phyloP scores from a whole-genome alignment of 352 stramenopile species.

The Elongisporangium prolatum region DNA sequence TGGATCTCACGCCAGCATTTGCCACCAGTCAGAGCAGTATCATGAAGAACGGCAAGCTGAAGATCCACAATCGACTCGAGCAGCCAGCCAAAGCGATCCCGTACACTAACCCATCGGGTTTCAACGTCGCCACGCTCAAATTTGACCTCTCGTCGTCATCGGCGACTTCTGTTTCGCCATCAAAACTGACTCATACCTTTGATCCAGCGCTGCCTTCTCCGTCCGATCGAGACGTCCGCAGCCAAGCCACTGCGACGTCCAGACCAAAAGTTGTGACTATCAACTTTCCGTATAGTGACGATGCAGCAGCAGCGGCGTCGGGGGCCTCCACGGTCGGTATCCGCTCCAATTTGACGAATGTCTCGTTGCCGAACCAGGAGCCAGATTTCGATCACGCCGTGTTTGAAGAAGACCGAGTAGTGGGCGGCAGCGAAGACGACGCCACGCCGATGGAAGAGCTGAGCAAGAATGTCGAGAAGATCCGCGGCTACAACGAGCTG shows the following conservation, averaged over 20 bases:
- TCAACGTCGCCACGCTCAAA: conserved; percentile 74
- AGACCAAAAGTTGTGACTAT: conserved; percentile 21
- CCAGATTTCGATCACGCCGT: conserved; percentile 9
- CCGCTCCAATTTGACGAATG: neutral
- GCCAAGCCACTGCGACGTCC: neutral
- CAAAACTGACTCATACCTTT: neutral
- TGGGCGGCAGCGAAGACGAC: conserved; percentile 16
- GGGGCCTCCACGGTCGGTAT: neutral
- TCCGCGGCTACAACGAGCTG: conserved; percentile 77
- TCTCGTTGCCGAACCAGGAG: conserved; percentile 19
- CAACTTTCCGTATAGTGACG: conserved; percentile 17
- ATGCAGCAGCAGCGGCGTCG: neutral
- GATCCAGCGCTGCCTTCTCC: neutral
- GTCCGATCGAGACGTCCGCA: neutral
- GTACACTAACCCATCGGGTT: conserved; percentile 60
- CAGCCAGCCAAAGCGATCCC: conserved; percentile 37
- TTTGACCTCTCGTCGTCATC: conserved; percentile 49
- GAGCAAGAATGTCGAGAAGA: conserved; percentile 70
- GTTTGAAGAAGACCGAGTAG: conserved; percentile 7
- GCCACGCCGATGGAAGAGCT: conserved; percentile 57
- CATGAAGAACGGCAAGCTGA: conserved; percentile 43
- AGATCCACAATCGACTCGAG: conserved; percentile 56
- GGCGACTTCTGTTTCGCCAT: neutral
- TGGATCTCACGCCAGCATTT: conserved; percentile 68
- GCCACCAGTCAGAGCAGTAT: conserved; percentile 36